Percentiles rank a stretch among this genome's conserved stretches.
These are phyloP conservation scores for Halophytophthora polymorphica DNA, from an alignment of 352 stramenopile genomes.

Conservation along the genomic window DNA sequence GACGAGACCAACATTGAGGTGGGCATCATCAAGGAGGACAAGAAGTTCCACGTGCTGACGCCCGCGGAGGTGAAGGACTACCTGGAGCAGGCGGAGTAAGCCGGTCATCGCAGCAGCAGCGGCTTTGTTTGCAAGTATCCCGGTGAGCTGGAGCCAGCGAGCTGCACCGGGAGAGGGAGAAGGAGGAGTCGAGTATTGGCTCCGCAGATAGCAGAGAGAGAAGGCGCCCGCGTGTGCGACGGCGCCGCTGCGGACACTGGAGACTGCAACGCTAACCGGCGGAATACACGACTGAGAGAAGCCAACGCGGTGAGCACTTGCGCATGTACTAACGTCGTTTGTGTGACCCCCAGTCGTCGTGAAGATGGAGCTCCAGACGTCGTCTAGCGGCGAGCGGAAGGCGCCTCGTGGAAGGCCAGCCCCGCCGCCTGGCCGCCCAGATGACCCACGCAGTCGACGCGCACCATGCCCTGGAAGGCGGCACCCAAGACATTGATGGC, in stretches of 20 bases:
- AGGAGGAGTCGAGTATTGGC: too few relatives aligned
- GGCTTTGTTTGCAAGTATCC: conserved; percentile 15
- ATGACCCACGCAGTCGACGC: conserved; percentile 77
- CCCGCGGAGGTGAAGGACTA: conserved; percentile 99
- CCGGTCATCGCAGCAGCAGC: conserved; percentile 11
- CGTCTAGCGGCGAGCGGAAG: conserved; percentile 21
- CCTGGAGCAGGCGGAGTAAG: conserved; percentile 98
- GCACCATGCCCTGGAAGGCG: conserved; percentile 52
- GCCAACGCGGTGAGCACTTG: too few relatives aligned
- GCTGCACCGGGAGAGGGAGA: background rate
- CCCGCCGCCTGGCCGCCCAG: conserved; percentile 62
- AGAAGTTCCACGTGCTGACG: conserved; percentile 97
- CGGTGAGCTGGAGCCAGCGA: background rate
- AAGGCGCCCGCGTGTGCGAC: too few relatives aligned
- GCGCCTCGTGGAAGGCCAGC: conserved; percentile 44
- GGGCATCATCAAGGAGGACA: conserved; percentile 95
- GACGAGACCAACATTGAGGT: conserved; percentile 98
- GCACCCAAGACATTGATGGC: conserved; percentile 56
- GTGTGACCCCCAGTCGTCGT: too few relatives aligned
- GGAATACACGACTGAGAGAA: too few relatives aligned
- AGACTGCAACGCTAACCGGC: too few relatives aligned
- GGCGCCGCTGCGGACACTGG: too few relatives aligned
- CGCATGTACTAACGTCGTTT: too few relatives aligned
- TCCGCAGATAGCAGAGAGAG: too few relatives aligned
- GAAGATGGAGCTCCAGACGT: background rate